A percentile compares a stretch with the other conserved stretches of the same genome.
Evolutionary conservation across 2,329 filamentous ascomycete genomes (phyloP).

Genomic region (Beauveria caledonica): DNA sequence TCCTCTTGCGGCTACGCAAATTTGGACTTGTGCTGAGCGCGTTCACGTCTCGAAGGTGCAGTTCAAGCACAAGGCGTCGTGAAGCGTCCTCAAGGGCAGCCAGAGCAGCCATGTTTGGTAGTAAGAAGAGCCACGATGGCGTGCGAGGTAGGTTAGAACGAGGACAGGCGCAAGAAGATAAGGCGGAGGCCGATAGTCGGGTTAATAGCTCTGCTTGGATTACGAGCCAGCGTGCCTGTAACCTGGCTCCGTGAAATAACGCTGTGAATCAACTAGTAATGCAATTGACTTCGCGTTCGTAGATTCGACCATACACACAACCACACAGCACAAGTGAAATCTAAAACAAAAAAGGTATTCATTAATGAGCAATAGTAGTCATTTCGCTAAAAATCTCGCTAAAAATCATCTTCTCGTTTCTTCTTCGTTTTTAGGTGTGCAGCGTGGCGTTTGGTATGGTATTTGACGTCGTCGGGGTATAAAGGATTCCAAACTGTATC

Average conservation of each 20-base stretch:
- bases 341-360: not conserved
- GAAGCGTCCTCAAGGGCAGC: not conserved
- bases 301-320: not conserved
- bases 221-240: not conserved
- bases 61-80: not conserved
- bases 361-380: not conserved
- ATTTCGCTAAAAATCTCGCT: slow-evolving; percentile 10
- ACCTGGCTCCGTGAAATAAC: not conserved
- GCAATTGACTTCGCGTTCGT: not conserved
- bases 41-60: not conserved
- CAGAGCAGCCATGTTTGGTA: not conserved
- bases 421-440: slow-evolving; percentile 23
- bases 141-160: no score
- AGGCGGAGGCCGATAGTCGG: not conserved
- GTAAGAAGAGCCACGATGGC: not conserved
- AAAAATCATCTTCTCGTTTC: slow-evolving; percentile 6
- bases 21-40: not conserved
- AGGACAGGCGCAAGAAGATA: no score
- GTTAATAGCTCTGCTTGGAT: not conserved
- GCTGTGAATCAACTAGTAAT: not conserved
- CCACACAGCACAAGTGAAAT: not conserved
- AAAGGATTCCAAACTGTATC: slow-evolving; percentile 37
- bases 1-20: not conserved
- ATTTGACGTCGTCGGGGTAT: slow-evolving; percentile 35
- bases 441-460: slow-evolving; percentile 32